Conservation (phyloP, 164 flowering plant species). For the Cinnamomum micranthum region DNA sequence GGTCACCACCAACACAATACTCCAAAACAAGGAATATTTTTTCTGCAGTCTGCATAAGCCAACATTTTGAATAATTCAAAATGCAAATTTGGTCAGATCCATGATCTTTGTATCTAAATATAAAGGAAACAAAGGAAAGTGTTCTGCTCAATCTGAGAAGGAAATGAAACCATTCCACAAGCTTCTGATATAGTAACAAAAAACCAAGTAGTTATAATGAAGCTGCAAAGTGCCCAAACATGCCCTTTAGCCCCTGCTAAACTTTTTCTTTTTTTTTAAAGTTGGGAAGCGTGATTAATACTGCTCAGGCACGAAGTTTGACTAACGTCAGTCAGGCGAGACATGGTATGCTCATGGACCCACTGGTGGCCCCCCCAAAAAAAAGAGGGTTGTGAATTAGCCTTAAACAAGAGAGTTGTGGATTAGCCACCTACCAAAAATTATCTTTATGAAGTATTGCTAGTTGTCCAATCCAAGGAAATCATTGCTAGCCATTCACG, state of each 20-base stretch:
- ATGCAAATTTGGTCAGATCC: background rate
- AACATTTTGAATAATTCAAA: background rate
- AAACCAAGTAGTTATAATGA: background rate
- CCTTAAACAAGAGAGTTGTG: no score
- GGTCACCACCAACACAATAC: conserved; percentile 58
- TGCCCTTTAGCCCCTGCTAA: background rate
- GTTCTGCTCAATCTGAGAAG: background rate
- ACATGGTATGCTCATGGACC: no score
- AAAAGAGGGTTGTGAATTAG: no score
- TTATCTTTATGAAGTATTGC: no score
- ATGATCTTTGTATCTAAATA: background rate
- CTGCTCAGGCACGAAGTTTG: no score
- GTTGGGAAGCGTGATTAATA: no score
- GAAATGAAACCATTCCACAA: background rate
- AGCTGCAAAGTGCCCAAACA: background rate
- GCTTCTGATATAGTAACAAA: background rate
- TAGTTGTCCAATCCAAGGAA: no score
- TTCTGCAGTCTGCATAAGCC: conserved; percentile 30
- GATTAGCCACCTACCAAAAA: no score
- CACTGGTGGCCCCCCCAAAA: no score
- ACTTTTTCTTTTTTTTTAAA: background rate
- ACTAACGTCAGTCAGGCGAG: no score
- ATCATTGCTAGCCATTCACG: no score
- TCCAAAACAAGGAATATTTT: conserved; percentile 52
- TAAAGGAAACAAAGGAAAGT: background rate